Conservation (phyloP, 495 filamentous ascomycete genomes). For the Aspergillus carlsbadensis region DNA sequence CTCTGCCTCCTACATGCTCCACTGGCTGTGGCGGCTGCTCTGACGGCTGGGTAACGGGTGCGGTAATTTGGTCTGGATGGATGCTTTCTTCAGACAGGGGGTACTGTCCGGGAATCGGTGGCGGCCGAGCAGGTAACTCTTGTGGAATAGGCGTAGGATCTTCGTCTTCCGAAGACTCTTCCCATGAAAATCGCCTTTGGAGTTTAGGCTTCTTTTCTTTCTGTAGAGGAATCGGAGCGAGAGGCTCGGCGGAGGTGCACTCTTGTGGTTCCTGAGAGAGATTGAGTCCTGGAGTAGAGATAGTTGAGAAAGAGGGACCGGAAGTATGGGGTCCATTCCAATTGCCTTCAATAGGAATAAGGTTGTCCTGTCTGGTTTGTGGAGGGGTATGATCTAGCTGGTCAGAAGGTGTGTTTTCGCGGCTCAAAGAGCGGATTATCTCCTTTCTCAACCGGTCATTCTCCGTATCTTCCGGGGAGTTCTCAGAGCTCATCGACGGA, state of each 20-base stretch:
- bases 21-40: background rate
- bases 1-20: background rate
- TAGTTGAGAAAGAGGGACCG: constrained; percentile 12
- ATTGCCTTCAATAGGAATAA: constrained; percentile 58
- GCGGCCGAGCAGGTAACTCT: constrained; percentile 4
- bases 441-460: constrained; percentile 77
- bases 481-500: constrained; percentile 55
- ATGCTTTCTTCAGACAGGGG: constrained; percentile 12
- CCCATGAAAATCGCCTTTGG: constrained; percentile 44
- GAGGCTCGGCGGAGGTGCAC: constrained; percentile 20
- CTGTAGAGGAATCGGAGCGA: constrained; percentile 16
- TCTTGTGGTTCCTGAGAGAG: constrained; percentile 18
- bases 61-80: constrained; percentile 8
- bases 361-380: constrained; percentile 41
- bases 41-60: constrained; percentile 1
- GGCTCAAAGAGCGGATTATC: constrained; percentile 74
- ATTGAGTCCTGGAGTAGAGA: constrained; percentile 17
- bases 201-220: constrained; percentile 20
- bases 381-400: constrained; percentile 29
- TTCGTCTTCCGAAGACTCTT: constrained; percentile 28
- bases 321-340: constrained; percentile 42
- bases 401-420: constrained; percentile 39
- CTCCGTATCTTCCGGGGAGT: constrained; percentile 62
- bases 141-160: constrained; percentile 16
- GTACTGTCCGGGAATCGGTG: constrained; percentile 21